Evolutionary conservation across 257 asterid species (phyloP).

Genomic region (Datura wrightii): DNA sequence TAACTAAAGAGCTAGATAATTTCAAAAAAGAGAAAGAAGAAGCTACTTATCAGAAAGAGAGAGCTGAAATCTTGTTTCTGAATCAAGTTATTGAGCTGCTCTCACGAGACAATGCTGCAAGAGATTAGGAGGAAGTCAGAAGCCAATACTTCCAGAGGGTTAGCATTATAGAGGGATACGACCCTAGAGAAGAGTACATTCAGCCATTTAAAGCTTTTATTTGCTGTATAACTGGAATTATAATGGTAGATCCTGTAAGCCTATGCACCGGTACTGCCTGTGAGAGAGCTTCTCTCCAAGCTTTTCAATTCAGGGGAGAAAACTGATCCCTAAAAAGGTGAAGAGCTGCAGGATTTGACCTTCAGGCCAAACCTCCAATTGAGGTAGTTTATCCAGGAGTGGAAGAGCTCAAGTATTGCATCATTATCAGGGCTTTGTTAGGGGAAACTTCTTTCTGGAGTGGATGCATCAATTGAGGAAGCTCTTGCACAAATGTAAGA

Average conservation of each 20-base stretch:
- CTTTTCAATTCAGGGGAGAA: constrained; percentile 47
- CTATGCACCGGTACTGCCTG: constrained; percentile 73
- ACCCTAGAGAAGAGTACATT: constrained; percentile 54
- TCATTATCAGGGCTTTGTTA: constrained; percentile 58
- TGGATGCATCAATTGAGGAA: constrained; percentile 41
- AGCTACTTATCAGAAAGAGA: constrained; percentile 58
- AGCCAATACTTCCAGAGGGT: constrained; percentile 57
- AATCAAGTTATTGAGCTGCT: constrained; percentile 67
- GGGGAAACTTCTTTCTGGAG: constrained; percentile 43
- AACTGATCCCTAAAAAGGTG: constrained; percentile 65
- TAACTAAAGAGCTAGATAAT: constrained; percentile 54
- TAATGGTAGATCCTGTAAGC: constrained; percentile 69
- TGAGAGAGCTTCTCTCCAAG: constrained; percentile 56
- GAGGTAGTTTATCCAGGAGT: constrained; percentile 66
- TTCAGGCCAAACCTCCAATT: constrained; percentile 59
- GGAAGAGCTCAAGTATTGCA: constrained; percentile 71
- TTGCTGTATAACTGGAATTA: constrained; percentile 52
- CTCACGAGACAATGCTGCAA: constrained; percentile 68
- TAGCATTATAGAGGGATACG: constrained; percentile 46
- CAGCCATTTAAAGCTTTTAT: constrained; percentile 59
- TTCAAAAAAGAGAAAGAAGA: constrained; percentile 68
- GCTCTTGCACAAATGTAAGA: constrained; percentile 50
- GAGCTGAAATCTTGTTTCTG: constrained; percentile 64
- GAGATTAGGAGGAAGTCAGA: constrained; percentile 57
- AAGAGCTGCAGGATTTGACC: constrained; percentile 51